Base-by-base conservation (phyloP, 257 asterid species). In the Salvia hispanica region DNA sequence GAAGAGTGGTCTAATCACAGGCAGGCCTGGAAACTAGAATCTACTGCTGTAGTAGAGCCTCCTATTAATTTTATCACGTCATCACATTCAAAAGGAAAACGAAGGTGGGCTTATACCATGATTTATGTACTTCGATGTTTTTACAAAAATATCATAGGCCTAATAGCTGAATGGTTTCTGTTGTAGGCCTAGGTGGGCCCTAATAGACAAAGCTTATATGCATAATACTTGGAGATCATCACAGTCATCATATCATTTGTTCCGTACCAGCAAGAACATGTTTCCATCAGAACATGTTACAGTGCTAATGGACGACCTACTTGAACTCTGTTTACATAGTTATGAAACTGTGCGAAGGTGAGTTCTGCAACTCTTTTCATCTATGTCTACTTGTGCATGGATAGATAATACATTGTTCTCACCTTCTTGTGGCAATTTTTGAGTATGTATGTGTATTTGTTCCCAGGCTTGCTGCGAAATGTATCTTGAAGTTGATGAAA, bases 161-260 rank as follows among this genome's bases (percentile, higher is more conserved):
- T 25, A 25, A 25, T 25, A 25, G 66, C 75, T 74, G 66, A 76
- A 51, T 47, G 37, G 65, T 69, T 25, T 70, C 42, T 69, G 15
- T 74, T 76, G 57, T 84, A 94, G 99, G 85, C 97, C 99, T 73
- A 78, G 91, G 67, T 94, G 99, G 99, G 92, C 96, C 62, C 88
- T 86, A 61, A 78, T 88, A 18, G 97, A 94, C 88, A 91, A 94
- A 84, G 84, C 95, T 40, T 85, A 85, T 70, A 88, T 91, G 97
- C 99, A 91, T 67, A 85, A 80, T 78, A 91, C 95, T 63, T 94
- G 99, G 99, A 86, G 99, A 84, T 83, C 97, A 71, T 91, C 99
- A 58, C 99, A 94, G 66, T 79, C 99, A 62, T 82, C 96, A 50
- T 88, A 84, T 85, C 96, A 91, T 83, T 73, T 87, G 80, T 86